Conservation (phyloP, 176 grass and related monocot genomes). For the Juncus inflexus region DNA sequence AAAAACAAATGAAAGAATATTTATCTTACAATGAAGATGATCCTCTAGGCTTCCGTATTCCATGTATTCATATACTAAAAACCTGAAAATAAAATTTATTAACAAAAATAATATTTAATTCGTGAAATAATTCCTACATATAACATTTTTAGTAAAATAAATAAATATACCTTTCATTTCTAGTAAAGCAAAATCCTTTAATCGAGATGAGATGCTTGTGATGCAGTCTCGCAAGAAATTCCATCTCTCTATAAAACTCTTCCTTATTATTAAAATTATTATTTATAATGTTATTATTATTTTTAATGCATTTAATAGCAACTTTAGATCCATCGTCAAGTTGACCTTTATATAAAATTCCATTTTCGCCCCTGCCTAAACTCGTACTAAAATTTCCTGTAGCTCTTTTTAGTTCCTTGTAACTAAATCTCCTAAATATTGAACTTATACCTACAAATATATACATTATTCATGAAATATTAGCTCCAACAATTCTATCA, state of each 20-base stretch:
- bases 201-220: conserved; percentile 84
- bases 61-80: conserved; percentile 84
- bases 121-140: too few species aligned
- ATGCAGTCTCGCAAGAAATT: conserved; percentile 79
- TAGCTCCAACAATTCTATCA: neutral
- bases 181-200: conserved; percentile 72
- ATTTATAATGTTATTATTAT: conserved; percentile 5
- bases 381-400: conserved; percentile 54
- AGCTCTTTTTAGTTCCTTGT: conserved; percentile 76
- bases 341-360: conserved; percentile 67
- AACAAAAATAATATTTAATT: conserved; percentile 9
- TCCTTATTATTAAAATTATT: conserved; percentile 45
- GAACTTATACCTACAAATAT: conserved; percentile 50
- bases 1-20: conserved; percentile 30
- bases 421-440: conserved; percentile 61
- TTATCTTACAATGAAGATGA: conserved; percentile 66
- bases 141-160: neutral
- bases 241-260: conserved; percentile 85
- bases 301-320: conserved; percentile 41
- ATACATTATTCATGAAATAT: conserved; percentile 10
- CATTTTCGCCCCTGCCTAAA: conserved; percentile 49
- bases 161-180: conserved; percentile 51
- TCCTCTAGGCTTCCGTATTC: conserved; percentile 95
- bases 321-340: conserved; percentile 58
- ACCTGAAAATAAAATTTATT: conserved; percentile 41